A percentile compares a stretch with the other conserved stretches of the same genome.
Conservation (phyloP, 2,329 filamentous ascomycete species). For the Thelonectria rubi region DNA sequence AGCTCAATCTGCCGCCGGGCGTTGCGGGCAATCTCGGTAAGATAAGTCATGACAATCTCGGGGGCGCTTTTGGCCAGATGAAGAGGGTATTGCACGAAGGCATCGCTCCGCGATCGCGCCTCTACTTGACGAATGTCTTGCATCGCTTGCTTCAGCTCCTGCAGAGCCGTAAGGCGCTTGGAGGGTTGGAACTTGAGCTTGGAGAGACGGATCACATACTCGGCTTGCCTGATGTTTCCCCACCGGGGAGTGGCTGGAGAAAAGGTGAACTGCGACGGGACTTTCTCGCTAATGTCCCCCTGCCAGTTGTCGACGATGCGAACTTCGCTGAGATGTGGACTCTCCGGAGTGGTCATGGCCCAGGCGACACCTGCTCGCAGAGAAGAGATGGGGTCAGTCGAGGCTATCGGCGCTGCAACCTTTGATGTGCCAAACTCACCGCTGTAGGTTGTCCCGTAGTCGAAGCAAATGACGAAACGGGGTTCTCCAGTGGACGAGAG, state of each 20-base stretch:
- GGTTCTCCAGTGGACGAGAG: not conserved
- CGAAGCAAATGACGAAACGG: slow-evolving; percentile 12
- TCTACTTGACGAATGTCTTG: not conserved
- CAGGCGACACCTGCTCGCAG: slow-evolving; percentile 4
- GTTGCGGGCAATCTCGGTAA: not conserved
- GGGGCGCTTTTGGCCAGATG: not conserved
- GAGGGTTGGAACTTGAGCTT: slow-evolving; percentile 2
- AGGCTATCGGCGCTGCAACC: not conserved
- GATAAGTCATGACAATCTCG: not conserved
- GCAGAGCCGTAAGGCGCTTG: not conserved
- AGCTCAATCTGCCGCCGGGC: not conserved
- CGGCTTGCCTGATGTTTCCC: not conserved
- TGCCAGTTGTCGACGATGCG: not conserved
- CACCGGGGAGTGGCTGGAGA: not conserved
- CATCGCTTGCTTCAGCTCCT: not conserved
- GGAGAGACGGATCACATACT: slow-evolving; percentile 13
- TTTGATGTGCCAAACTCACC: slow-evolving; percentile 1
- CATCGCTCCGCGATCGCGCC: not conserved
- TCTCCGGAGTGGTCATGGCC: not conserved
- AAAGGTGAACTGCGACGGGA: not conserved
- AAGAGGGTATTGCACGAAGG: not conserved
- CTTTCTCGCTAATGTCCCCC: not conserved
- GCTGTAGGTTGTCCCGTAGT: slow-evolving; percentile 15
- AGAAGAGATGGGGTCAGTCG: not conserved
- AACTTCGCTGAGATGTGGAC: not conserved